Evolutionary conservation across 139 green algal species (phyloP).

Genomic region (Gonium pectorale): DNA sequence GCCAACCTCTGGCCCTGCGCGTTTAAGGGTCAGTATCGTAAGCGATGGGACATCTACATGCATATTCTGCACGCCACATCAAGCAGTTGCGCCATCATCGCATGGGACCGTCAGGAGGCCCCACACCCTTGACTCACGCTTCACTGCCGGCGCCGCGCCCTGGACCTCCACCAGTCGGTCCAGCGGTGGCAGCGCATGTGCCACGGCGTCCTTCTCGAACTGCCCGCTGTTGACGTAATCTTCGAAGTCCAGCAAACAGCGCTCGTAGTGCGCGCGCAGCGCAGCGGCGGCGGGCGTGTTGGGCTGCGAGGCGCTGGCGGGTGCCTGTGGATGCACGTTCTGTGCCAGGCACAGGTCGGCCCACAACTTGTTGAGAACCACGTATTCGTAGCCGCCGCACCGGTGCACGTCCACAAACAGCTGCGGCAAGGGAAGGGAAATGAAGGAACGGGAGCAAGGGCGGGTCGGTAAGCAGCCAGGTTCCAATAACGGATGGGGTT

Average conservation of each 20-base stretch:
- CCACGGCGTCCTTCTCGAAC: slow-evolving; percentile 9
- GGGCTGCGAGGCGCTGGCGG: slow-evolving; percentile 59
- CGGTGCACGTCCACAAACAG: slow-evolving; percentile 82
- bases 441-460: not conserved
- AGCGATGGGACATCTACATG: too few relatives aligned
- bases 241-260: slow-evolving; percentile 87
- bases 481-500: too few relatives aligned
- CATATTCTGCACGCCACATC: too few relatives aligned
- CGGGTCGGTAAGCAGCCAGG: too few relatives aligned
- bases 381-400: slow-evolving; percentile 78
- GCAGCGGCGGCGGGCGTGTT: slow-evolving; percentile 64
- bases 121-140: too few relatives aligned
- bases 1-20: not conserved
- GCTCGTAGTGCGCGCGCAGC: slow-evolving; percentile 86
- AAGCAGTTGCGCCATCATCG: too few relatives aligned
- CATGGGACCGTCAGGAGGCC: too few relatives aligned
- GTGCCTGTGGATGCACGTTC: slow-evolving; percentile 67
- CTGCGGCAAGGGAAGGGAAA: slow-evolving; percentile 23
- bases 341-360: slow-evolving; percentile 78
- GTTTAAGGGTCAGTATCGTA: too few relatives aligned
- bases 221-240: slow-evolving; percentile 67
- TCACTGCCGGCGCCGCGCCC: not conserved
- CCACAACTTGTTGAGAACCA: slow-evolving; percentile 77
- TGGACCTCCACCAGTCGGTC: slow-evolving; percentile 11
- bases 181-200: not conserved